Conservation (phyloP, 2,329 filamentous ascomycete genomes). For the Hypomyces perniciosus region DNA sequence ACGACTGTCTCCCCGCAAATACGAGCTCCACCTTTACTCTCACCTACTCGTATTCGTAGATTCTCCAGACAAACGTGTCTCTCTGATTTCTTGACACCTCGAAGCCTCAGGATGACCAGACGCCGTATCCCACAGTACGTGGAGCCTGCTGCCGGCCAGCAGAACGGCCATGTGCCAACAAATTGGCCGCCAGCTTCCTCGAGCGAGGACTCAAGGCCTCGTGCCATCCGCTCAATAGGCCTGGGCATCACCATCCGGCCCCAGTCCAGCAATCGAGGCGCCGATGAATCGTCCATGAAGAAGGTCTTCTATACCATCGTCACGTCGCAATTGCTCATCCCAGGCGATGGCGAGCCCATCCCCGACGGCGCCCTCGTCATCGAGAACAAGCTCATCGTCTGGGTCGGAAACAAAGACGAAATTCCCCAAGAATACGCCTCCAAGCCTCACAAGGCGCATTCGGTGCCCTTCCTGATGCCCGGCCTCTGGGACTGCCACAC, state of each 20-base stretch:
- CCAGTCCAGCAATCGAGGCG: neutral
- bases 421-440: constrained; percentile 27
- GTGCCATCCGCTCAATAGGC: neutral
- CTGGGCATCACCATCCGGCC: neutral
- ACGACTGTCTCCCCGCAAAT: too few relatives aligned
- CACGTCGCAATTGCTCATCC: constrained; percentile 19
- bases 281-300: neutral
- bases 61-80: neutral
- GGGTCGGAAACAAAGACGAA: constrained; percentile 26
- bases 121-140: neutral
- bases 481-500: constrained; percentile 49
- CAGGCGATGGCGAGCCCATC: constrained; percentile 29
- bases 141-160: neutral
- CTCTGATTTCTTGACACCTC: too few relatives aligned
- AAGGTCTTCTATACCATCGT: neutral
- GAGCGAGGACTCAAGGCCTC: neutral
- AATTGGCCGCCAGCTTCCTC: neutral
- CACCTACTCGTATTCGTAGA: neutral
- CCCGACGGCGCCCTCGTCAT: constrained; percentile 29
- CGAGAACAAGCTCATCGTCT: constrained; percentile 30
- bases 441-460: constrained; percentile 20
- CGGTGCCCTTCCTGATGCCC: constrained; percentile 40
- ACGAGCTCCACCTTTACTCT: too few relatives aligned
- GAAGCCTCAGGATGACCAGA: neutral
- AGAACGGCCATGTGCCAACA: neutral